Percentiles rank a stretch among this genome's conserved stretches.
Conservation (phyloP, 139 green algal genomes). For the Chlorella sp. region DNA sequence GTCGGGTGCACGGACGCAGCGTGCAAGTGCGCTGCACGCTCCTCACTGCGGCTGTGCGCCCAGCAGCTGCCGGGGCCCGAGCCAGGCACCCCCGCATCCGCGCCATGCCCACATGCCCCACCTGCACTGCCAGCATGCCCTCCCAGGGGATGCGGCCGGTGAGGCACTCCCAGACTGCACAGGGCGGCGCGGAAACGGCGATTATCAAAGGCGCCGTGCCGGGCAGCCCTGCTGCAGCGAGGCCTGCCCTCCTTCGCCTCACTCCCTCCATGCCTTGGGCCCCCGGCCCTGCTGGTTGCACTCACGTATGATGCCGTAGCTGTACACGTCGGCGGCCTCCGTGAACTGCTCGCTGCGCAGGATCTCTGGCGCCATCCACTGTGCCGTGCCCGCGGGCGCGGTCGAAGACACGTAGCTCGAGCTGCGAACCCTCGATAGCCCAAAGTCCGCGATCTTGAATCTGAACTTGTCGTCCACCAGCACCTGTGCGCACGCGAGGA, state of each 20-base stretch:
- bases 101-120: conserved; percentile 1
- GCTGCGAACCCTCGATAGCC: conserved; percentile 15
- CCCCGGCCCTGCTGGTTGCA: too few relatives aligned
- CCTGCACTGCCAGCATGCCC: conserved; percentile 74
- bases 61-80: background rate
- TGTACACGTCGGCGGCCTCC: conserved; percentile 45
- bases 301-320: conserved; percentile 68
- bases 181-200: background rate
- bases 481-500: conserved; percentile 34
- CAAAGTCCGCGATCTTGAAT: conserved; percentile 68
- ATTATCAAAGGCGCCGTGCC: too few relatives aligned
- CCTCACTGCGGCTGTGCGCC: too few relatives aligned
- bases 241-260: background rate
- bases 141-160: conserved; percentile 75
- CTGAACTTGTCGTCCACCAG: conserved; percentile 74
- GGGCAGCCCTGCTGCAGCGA: too few relatives aligned
- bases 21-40: too few relatives aligned
- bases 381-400: conserved; percentile 34
- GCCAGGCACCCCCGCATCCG: background rate
- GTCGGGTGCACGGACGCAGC: background rate
- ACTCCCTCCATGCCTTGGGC: background rate
- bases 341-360: conserved; percentile 32
- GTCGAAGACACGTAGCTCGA: background rate
- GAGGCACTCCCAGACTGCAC: conserved; percentile 77
- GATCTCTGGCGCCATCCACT: conserved; percentile 88